These are phyloP conservation scores for Naganishia antarctica DNA, from an alignment of 768 basidiomycete genomes.

Conservation along the genomic window DNA sequence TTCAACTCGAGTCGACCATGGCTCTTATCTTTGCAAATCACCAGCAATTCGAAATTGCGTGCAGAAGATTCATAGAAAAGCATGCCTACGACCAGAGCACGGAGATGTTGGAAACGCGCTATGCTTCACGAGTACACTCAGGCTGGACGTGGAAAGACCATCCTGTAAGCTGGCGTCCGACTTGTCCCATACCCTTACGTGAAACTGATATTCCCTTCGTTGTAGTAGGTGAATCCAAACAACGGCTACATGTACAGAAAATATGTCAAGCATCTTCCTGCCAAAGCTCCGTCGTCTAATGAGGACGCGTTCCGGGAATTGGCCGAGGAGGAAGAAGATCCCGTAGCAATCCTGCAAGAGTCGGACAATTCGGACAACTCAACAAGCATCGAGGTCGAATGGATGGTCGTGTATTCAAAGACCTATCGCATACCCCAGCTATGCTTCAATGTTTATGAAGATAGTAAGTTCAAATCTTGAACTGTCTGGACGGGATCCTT, in stretches of 20 bases:
- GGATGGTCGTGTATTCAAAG: slow-evolving; percentile 12
- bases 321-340: neutral
- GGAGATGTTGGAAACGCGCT: neutral
- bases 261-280: neutral
- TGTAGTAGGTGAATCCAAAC: neutral
- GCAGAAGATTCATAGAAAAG: neutral
- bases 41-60: slow-evolving; percentile 8
- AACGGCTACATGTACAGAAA: slow-evolving; percentile 3
- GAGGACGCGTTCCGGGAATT: neutral
- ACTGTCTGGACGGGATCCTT: neutral
- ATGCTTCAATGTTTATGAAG: slow-evolving; percentile 10
- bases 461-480: neutral
- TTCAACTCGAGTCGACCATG: slow-evolving; percentile 2
- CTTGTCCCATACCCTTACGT: too few species aligned
- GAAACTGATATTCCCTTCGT: too few species aligned
- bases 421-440: slow-evolving; percentile 17
- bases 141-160: slow-evolving; percentile 8
- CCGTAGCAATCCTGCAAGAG: too few species aligned
- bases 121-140: neutral
- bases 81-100: neutral
- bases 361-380: neutral
- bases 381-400: neutral
- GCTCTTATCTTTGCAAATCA: neutral
- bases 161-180: neutral
- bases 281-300: neutral